These are phyloP conservation scores for Suhomyces panamericanus DNA, from an alignment of 1,139 yeast genomes.

Conservation along the genomic window DNA sequence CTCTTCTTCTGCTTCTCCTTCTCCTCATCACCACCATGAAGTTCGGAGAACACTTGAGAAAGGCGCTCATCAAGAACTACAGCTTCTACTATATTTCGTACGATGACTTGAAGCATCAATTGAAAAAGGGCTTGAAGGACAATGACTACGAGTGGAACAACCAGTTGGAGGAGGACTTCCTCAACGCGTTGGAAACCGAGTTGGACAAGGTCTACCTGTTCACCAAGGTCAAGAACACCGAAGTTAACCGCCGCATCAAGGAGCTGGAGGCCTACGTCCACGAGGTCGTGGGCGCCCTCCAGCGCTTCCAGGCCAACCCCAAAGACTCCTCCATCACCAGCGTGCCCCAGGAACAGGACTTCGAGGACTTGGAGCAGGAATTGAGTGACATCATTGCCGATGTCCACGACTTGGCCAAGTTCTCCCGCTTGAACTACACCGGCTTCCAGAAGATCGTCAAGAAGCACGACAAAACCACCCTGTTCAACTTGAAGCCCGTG, in stretches of 20 bases:
- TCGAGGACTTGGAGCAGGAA: constrained; percentile 88
- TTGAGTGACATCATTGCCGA: constrained; percentile 92
- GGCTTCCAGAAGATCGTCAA: constrained; percentile 95
- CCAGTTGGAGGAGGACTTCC: constrained; percentile 76
- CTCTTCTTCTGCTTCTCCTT: no score
- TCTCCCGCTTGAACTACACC: constrained; percentile 86
- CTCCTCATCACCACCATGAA: constrained; percentile 47
- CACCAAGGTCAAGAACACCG: constrained; percentile 83
- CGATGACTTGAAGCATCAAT: constrained; percentile 81
- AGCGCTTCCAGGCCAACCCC: constrained; percentile 19
- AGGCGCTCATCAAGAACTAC: constrained; percentile 77
- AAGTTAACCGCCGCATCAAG: constrained; percentile 77
- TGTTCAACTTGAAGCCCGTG: constrained; percentile 81
- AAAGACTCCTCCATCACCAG: constrained; percentile 24
- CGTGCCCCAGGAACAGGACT: constrained; percentile 72
- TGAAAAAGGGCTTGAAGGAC: constrained; percentile 63
- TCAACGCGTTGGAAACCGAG: constrained; percentile 72
- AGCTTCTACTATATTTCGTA: constrained; percentile 86
- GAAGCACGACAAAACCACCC: constrained; percentile 91
- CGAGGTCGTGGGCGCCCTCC: constrained; percentile 54
- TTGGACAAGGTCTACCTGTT: constrained; percentile 89
- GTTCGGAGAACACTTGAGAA: constrained; percentile 75
- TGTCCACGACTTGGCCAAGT: constrained; percentile 94
- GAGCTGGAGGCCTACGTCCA: constrained; percentile 72
- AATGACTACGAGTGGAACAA: constrained; percentile 67